Percentiles rank a stretch among this genome's conserved stretches.
Evolutionary conservation across 768 basidiomycete genomes (phyloP).

Genomic region (Ramaria rubella): DNA sequence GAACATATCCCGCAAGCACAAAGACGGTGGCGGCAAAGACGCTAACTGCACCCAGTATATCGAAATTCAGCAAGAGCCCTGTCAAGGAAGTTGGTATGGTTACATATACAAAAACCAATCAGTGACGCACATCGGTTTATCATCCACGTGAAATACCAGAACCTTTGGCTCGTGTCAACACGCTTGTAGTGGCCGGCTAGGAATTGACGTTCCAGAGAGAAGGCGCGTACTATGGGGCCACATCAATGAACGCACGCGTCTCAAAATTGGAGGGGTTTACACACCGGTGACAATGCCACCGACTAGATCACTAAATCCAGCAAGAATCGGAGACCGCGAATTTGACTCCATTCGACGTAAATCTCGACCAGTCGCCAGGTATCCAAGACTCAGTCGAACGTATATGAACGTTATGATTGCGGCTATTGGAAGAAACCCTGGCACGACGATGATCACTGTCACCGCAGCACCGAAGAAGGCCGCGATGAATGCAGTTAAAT

Average conservation of each 20-base stretch:
- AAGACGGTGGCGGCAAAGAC: slow-evolving; percentile 31
- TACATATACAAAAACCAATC: background rate
- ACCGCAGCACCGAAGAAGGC: slow-evolving; percentile 21
- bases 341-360: slow-evolving; percentile 32
- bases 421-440: slow-evolving; percentile 10
- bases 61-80: slow-evolving; percentile 24
- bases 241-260: slow-evolving; percentile 13
- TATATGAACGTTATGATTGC: slow-evolving; percentile 7
- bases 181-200: slow-evolving; percentile 12
- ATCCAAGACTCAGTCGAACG: slow-evolving; percentile 11
- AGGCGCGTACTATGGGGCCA: slow-evolving; percentile 16
- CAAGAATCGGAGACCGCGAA: slow-evolving; percentile 23
- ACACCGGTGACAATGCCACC: slow-evolving; percentile 12
- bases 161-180: slow-evolving; percentile 8
- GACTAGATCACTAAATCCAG: slow-evolving; percentile 22
- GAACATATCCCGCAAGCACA: slow-evolving; percentile 27
- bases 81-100: background rate
- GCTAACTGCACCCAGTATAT: slow-evolving; percentile 29
- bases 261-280: background rate
- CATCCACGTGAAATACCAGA: slow-evolving; percentile 18
- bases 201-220: slow-evolving; percentile 17
- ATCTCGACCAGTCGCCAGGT: slow-evolving; percentile 26
- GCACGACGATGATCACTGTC: slow-evolving; percentile 16
- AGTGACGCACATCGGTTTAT: slow-evolving; percentile 13
- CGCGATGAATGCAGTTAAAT: slow-evolving; percentile 11